Evolutionary conservation across 2,329 filamentous ascomycete genomes (phyloP).

Genomic region (Fusarium oligoseptatum): DNA sequence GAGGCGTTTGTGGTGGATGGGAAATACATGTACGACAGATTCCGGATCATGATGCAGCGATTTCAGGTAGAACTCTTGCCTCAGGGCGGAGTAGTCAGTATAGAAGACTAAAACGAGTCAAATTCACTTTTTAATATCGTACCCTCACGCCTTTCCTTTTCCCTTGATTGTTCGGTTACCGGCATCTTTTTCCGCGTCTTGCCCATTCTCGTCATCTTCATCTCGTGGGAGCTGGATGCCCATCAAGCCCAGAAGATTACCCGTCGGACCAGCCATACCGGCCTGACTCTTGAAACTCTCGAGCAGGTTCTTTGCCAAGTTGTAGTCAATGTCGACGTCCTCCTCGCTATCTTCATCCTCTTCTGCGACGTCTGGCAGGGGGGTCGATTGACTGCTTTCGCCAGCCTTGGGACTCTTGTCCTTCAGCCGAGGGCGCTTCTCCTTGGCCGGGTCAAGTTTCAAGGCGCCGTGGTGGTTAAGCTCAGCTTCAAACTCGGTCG

Average conservation of each 20-base stretch:
- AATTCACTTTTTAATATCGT: not conserved
- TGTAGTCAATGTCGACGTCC: conserved; percentile 84
- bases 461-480: conserved; percentile 77
- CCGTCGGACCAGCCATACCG: conserved; percentile 85
- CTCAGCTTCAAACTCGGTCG: conserved; percentile 79
- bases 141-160: conserved; percentile 15
- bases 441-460: conserved; percentile 59
- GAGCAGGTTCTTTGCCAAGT: conserved; percentile 89
- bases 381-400: conserved; percentile 16
- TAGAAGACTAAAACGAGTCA: not conserved
- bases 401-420: conserved; percentile 39
- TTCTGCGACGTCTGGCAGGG: conserved; percentile 52
- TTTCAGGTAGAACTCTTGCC: not conserved
- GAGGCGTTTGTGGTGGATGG: not conserved
- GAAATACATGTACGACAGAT: conserved; percentile 21
- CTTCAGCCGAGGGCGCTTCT: conserved; percentile 49
- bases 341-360: conserved; percentile 66
- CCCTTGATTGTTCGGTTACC: conserved; percentile 11
- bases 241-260: conserved; percentile 90
- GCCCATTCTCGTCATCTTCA: conserved; percentile 68
- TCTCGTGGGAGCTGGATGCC: conserved; percentile 85
- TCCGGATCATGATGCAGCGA: conserved; percentile 16
- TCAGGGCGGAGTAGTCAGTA: not conserved
- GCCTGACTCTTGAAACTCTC: conserved; percentile 94
- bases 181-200: conserved; percentile 39